phyloP scores from a whole-genome alignment of 225 moss, liverwort and hornwort species.

The Sphagnum contortum region DNA sequence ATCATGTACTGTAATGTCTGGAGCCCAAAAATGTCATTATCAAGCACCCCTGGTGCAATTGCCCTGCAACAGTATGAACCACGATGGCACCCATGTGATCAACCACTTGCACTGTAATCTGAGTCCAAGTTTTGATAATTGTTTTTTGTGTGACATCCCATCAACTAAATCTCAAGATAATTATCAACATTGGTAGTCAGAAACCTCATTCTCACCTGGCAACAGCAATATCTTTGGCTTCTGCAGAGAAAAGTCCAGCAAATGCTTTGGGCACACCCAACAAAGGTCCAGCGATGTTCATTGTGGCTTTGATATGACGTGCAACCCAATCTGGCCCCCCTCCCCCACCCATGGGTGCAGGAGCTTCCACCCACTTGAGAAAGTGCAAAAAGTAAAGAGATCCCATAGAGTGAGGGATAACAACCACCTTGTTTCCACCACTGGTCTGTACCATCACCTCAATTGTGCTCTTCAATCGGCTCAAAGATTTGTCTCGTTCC shows the following conservation, averaged over 20 bases:
- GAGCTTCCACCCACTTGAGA: constrained; percentile 95
- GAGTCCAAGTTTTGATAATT: no score
- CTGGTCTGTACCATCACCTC: constrained; percentile 72
- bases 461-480: constrained; percentile 61
- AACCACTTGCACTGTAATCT: no score
- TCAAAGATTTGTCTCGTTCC: constrained; percentile 67
- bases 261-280: constrained; percentile 90
- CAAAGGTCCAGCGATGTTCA: constrained; percentile 90
- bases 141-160: no score
- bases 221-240: constrained; percentile 97
- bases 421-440: constrained; percentile 63
- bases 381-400: constrained; percentile 88
- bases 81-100: no score
- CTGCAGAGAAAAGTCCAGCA: constrained; percentile 93
- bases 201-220: constrained; percentile 50
- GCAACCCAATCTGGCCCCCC: constrained; percentile 89
- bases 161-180: no score
- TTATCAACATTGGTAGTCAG: no score
- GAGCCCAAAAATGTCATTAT: constrained; percentile 80
- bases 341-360: constrained; percentile 84
- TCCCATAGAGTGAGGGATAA: constrained; percentile 95
- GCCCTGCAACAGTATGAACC: constrained; percentile 40
- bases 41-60: constrained; percentile 82
- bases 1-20: constrained; percentile 93
- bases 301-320: constrained; percentile 63